Conservation (phyloP, 345 rosid species). For the Brassica napus region DNA sequence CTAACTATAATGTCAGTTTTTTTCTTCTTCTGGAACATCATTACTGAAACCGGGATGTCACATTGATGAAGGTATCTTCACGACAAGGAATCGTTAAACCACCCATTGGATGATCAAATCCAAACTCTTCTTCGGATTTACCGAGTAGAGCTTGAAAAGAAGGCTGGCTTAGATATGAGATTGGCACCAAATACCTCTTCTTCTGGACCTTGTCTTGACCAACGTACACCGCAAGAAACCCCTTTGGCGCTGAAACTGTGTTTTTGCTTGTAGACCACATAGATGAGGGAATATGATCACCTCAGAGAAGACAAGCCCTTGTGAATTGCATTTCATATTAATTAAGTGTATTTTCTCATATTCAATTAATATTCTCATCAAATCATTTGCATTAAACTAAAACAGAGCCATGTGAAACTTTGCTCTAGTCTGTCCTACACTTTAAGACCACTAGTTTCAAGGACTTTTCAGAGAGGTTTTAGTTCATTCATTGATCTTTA, state of each 20-base stretch:
- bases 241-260: not conserved
- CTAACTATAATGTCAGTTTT: not conserved
- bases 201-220: not conserved
- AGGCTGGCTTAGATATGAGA: not conserved
- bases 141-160: not conserved
- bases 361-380: not conserved
- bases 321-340: not conserved
- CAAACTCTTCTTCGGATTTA: not conserved
- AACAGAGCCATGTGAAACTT: not conserved
- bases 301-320: not conserved
- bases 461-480: not conserved
- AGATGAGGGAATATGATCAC: not conserved
- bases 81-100: not conserved
- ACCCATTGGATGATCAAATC: not conserved
- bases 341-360: not conserved
- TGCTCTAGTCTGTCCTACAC: not conserved
- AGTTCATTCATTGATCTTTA: not conserved
- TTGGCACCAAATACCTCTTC: not conserved
- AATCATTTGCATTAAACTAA: not conserved
- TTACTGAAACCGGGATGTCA: not conserved
- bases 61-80: not conserved
- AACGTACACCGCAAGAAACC: not conserved
- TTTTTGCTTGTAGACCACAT: not conserved
- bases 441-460: not conserved
- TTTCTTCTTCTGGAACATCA: not conserved